Percentiles rank a stretch among this genome's conserved stretches.
Evolutionary conservation across 2,329 filamentous ascomycete genomes (phyloP).

Genomic region (Neofusicoccum cordaticola): DNA sequence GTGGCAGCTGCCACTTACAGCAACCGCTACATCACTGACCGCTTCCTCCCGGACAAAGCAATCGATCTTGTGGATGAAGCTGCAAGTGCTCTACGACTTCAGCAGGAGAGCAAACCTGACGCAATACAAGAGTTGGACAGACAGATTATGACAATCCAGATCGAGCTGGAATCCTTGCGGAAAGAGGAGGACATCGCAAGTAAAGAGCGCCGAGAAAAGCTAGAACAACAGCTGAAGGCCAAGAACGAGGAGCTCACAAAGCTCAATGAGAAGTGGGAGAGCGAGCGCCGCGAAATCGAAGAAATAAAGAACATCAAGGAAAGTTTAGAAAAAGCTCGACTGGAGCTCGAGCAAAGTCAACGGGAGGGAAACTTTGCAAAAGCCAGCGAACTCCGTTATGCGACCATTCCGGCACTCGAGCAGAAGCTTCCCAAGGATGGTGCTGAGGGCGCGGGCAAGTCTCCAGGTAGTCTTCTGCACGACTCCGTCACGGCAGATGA

Average conservation of each 20-base stretch:
- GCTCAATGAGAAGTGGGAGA: slow-evolving; percentile 83
- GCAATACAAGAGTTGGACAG: slow-evolving; percentile 89
- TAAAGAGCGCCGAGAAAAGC: slow-evolving; percentile 79
- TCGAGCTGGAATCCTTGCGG: slow-evolving; percentile 88
- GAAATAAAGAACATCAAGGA: slow-evolving; percentile 82
- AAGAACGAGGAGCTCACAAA: slow-evolving; percentile 74
- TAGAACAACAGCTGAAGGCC: slow-evolving; percentile 71
- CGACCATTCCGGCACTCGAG: slow-evolving; percentile 79
- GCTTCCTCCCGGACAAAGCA: slow-evolving; percentile 93
- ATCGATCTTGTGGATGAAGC: slow-evolving; percentile 97
- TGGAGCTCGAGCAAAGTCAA: slow-evolving; percentile 85
- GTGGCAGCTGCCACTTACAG: slow-evolving; percentile 90
- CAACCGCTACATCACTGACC: slow-evolving; percentile 94
- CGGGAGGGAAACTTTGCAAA: slow-evolving; percentile 83
- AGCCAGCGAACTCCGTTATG: slow-evolving; percentile 88
- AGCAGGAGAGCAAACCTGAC: slow-evolving; percentile 96
- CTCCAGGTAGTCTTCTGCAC: slow-evolving; percentile 67
- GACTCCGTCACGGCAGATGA: slow-evolving; percentile 95
- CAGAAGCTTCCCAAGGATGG: slow-evolving; percentile 75
- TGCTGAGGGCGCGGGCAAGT: slow-evolving; percentile 42
- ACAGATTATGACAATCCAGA: slow-evolving; percentile 95
- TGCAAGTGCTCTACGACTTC: slow-evolving; percentile 80
- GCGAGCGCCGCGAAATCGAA: slow-evolving; percentile 81
- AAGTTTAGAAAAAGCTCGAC: slow-evolving; percentile 78
- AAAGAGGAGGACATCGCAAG: slow-evolving; percentile 93